Base-by-base conservation (phyloP, 1,284 basidiomycete genomes). In the Porodaedalea pini region DNA sequence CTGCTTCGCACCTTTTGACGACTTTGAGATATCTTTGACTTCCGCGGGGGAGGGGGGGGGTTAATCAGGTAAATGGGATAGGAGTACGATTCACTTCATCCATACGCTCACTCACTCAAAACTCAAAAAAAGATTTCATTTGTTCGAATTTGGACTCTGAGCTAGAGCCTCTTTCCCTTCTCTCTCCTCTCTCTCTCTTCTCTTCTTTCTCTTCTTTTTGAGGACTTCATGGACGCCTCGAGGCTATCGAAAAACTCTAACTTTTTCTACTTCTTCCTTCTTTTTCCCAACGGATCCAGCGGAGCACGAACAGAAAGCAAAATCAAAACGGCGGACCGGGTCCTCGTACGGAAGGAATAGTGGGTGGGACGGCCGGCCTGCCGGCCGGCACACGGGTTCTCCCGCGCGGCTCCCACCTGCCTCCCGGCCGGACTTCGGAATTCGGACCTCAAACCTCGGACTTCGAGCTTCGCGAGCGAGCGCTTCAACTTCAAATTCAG, bases 391-490 rank as follows among this genome's bases (percentile, higher is more conserved):
- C 25, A 31, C 25, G 45, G n/a, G 25, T 47, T 47, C 45, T 47
- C 45, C 45, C 45, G 45, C 45, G 45, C 45, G 25, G 23, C 25
- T 47, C 45, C 25, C 45, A 47, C 45, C 27, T 15, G 8, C 45
- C n/a, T 29, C 45, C 15, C 15, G 45, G 25, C 25, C 31, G 25
- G n/a, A 31, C 25, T 47, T 25, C 45, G 27, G 17, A n/a, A 29
- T 5, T 11, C 15, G 27, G 45, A 45, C 13, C 21, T 13, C 8
- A 7, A 47, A 8, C 15, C n/a, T n/a, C 6, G 45, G 25, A 11
- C 15, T 47, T n/a, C 10, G 19, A n/a, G n/a, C 25, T 34, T 34
- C 40, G n/a, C 19, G 40, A 17, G n/a, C n/a, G n/a, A n/a, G n/a
- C n/a, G n/a, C n/a, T n/a, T n/a, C n/a, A n/a, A 15, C 4, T 21